Evolutionary conservation across 371 early-diverging fungal genomes (phyloP), one percentile per base, ranked within the genome.

Genomic region (Rhizopus microsporus): DNA sequence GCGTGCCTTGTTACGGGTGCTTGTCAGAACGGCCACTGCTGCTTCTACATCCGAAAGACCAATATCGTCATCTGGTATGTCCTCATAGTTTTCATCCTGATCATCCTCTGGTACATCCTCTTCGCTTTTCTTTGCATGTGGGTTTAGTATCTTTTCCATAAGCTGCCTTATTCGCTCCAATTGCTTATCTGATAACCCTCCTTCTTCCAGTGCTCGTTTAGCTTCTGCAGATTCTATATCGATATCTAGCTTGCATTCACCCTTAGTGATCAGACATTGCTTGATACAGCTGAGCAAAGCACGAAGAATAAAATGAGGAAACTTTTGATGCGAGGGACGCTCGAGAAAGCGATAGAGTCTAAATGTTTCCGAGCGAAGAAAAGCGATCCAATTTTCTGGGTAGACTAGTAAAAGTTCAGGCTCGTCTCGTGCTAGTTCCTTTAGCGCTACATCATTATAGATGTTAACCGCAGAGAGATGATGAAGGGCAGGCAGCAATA

Each of bases 371-470:
- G 77, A 34, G 4, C 89, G 79, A 47, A 85, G 57, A 3, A 75
- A 62, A 7, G 89, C 73, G 4, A 90, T 57, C 73, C 83, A 88
- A 35, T 81, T 83, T 51, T 82, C 67, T 6, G 88, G 80, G 54
- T 88, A 85, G 64, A 89, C 89, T 40, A 68, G 78, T 38, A 84
- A 82, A 0, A 72, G 61, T 16, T 67, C 54, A 15, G 65, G 62
- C 46, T 46, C 29, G 16, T 46, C 23, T 7, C 29, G 30, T 6
- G 65, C 86, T 85, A 48, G 77, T 82, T 23, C 82, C 83, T 53
- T 72, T 78, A 17, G 78, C 7, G 15, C 29, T 9, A 5, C 5
- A 9, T 46, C 29, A 2, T 17, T 80, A 29, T 88, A 57, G 34
- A 86, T 55, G 52, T 86, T 85, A 13, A 79, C 59, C 0, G 88